A percentile compares a stretch with the other conserved stretches of the same genome.
Conservation (phyloP, 306 rosid species). For the Cucurbita argyrosperma region DNA sequence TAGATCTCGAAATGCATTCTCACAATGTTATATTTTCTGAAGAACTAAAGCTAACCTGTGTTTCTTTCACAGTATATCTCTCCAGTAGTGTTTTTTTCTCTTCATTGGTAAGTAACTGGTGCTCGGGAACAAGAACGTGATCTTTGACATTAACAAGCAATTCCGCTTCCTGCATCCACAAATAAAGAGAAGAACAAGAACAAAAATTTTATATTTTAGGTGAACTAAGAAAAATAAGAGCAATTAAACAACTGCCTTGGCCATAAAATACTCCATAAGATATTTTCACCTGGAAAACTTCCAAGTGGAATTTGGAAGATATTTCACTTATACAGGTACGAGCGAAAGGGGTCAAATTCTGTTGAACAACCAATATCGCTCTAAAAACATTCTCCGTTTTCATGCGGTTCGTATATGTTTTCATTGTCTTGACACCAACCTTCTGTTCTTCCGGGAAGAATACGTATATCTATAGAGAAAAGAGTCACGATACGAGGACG, state of each 20-base stretch:
- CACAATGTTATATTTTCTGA: neutral
- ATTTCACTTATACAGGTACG: conserved; percentile 29
- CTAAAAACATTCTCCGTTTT: conserved; percentile 46
- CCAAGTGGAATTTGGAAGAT: conserved; percentile 39
- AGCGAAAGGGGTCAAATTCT: conserved; percentile 48
- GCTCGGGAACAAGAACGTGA: conserved; percentile 70
- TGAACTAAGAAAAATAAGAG: neutral
- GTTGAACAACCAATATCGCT: conserved; percentile 52
- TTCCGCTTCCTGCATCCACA: conserved; percentile 58
- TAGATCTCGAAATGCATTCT: neutral
- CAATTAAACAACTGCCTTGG: neutral
- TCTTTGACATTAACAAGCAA: conserved; percentile 52
- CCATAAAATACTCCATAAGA: neutral
- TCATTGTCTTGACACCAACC: conserved; percentile 49
- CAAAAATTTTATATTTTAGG: neutral
- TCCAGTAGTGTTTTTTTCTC: conserved; percentile 77
- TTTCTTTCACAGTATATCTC: conserved; percentile 71
- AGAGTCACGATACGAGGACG: neutral
- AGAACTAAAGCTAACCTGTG: conserved; percentile 41
- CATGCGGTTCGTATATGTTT: conserved; percentile 52
- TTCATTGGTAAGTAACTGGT: conserved; percentile 41
- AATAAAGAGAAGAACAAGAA: neutral
- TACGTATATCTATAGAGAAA: conserved; percentile 35
- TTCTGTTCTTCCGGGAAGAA: conserved; percentile 59
- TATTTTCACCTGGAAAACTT: conserved; percentile 59